Base-by-base conservation (phyloP, 75 land plant species). In the Picea glauca region DNA sequence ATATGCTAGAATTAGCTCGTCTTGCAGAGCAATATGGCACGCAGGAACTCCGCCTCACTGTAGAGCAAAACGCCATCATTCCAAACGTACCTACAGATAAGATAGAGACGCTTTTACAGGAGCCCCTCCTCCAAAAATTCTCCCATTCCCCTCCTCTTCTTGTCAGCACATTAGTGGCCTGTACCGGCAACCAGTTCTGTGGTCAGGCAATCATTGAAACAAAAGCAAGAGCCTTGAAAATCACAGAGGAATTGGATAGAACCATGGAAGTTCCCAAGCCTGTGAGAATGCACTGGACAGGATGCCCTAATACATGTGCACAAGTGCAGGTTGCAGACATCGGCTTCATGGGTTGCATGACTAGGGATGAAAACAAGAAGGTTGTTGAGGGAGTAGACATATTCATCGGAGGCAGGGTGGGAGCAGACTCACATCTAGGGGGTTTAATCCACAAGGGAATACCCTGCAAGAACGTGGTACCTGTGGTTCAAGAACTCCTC, bases 201-300 rank as follows among this genome's bases (percentile, higher is more conserved):
- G 98, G 99, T 18, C 91, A 89, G 73, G 98, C 98, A 43, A 96
- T 96, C 60, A 95, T 93, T 8, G 99, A 96, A 85, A 96, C 99
- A 13, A 96, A 96, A 81, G 95, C 91, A 1, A 75, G 98, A 65
- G 95, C 95, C 1, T 33, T 90, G 85, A 79, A 86, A 87, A 85
- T 96, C 72, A 92, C 95, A 3, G 85, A 91, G 83, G 95, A 92
- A 83, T 87, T 94, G 60, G 85, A 88, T 63, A 79, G 83, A 60
- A 84, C 81, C 2, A 94, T 96, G 84, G 72, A 87, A 15, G 87
- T 91, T 46, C 72, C 88, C 15, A 72, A 76, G 75, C 87, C 95
- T 23, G 87, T 96, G 63, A 85, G 98, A 76, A 89, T 96, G 95
- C 98, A 96, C 81, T 96, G 93, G 93, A 96, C 98, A 1, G 98